Evolutionary conservation across 2,329 filamentous ascomycete species (phyloP).

Genomic region (Colletotrichum melonis): DNA sequence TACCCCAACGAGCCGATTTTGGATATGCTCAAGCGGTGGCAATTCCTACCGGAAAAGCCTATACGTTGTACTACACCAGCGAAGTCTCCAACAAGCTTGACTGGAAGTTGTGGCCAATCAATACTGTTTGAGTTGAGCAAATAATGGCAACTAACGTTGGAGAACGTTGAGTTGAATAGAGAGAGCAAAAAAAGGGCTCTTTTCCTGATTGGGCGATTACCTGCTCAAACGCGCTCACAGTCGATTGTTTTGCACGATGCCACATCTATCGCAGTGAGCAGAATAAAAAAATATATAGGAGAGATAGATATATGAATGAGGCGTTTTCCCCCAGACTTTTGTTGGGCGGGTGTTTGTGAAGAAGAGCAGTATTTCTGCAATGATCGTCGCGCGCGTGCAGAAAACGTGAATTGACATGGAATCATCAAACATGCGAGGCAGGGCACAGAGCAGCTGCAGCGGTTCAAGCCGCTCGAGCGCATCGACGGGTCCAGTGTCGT

Average conservation of each 20-base stretch:
- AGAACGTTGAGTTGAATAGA: not conserved
- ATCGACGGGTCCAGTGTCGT: not conserved
- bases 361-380: not conserved
- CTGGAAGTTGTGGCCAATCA: not conserved
- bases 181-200: not conserved
- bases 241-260: not conserved
- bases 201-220: slow-evolving; percentile 30
- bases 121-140: slow-evolving; percentile 16
- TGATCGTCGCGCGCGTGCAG: not conserved
- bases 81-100: not conserved
- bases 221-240: slow-evolving; percentile 34
- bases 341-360: not conserved
- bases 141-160: not conserved
- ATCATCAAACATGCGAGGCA: slow-evolving; percentile 19
- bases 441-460: slow-evolving; percentile 27
- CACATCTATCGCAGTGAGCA: not conserved
- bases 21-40: slow-evolving; percentile 1
- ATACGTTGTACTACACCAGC: not conserved
- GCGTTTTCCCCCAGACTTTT: not conserved
- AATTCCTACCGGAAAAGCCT: not conserved
- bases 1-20: not conserved
- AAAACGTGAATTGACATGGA: not conserved
- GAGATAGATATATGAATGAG: not conserved
- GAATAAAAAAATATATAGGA: not conserved
- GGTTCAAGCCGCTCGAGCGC: slow-evolving; percentile 28